Conservation (phyloP, 2,329 filamentous ascomycete species). For the Ascochyta viciae-villosae region DNA sequence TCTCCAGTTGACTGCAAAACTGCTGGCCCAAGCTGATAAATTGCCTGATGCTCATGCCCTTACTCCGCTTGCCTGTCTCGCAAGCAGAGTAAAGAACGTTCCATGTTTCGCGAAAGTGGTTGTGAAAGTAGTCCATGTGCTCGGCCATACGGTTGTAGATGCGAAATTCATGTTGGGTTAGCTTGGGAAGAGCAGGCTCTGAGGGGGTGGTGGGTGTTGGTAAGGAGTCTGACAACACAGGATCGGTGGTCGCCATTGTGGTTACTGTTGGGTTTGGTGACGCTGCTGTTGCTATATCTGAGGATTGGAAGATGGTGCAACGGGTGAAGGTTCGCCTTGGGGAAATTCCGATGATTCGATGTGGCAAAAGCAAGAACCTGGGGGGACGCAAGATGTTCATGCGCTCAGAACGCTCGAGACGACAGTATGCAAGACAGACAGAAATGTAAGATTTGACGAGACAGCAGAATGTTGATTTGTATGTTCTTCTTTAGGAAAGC, state of each 20-base stretch:
- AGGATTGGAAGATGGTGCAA: background rate
- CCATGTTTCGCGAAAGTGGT: conserved; percentile 63
- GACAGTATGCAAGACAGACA: background rate
- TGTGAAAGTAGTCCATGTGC: conserved; percentile 72
- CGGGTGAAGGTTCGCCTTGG: background rate
- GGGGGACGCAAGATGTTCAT: background rate
- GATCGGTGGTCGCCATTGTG: conserved; percentile 8
- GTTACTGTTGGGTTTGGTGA: background rate
- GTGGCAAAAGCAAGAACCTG: background rate
- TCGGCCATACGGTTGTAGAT: conserved; percentile 77
- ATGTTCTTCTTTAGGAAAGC: conserved; percentile 13
- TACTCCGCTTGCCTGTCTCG: conserved; percentile 64
- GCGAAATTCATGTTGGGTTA: conserved; percentile 71
- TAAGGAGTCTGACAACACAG: background rate
- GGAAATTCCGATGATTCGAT: background rate
- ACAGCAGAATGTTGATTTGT: conserved; percentile 4
- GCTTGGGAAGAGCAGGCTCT: conserved; percentile 59
- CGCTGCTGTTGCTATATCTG: background rate
- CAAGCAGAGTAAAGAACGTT: conserved; percentile 73
- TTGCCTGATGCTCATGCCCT: conserved; percentile 69
- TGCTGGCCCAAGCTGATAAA: conserved; percentile 73
- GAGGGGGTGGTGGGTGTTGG: background rate
- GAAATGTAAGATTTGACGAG: background rate
- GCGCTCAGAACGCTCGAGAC: background rate
- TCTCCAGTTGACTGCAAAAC: conserved; percentile 73